phyloP scores from a whole-genome alignment of 768 basidiomycete species.

The Coprinellus micaceus region DNA sequence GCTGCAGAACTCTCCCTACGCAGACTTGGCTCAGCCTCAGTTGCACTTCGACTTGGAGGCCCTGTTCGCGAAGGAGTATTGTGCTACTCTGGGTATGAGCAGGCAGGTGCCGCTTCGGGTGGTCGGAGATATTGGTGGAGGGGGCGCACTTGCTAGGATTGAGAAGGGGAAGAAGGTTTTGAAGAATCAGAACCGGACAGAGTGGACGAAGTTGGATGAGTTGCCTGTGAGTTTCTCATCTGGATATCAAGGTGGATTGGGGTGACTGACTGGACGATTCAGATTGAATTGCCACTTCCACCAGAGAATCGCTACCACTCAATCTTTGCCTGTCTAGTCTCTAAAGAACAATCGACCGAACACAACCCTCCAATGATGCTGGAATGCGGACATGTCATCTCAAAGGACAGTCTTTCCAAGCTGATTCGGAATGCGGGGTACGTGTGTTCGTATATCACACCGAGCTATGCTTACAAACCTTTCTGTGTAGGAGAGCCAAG shows the following conservation, averaged over 20 bases:
- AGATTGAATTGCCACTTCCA: conserved; percentile 93
- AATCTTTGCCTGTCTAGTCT: conserved; percentile 95
- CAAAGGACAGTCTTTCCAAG: conserved; percentile 86
- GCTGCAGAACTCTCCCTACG: conserved; percentile 69
- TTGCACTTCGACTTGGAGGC: conserved; percentile 77
- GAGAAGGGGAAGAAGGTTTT: conserved; percentile 94
- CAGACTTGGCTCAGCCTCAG: conserved; percentile 66
- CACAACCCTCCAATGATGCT: conserved; percentile 98
- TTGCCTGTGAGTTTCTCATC: conserved; percentile 59
- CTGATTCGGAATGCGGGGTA: conserved; percentile 81
- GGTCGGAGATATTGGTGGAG: conserved; percentile 89
- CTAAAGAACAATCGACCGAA: conserved; percentile 93
- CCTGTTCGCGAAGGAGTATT: conserved; percentile 86
- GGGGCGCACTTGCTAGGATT: conserved; percentile 86
- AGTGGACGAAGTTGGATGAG: conserved; percentile 88
- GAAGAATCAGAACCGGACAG: conserved; percentile 80
- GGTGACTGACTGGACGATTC: not conserved
- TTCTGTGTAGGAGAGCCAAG: conserved; percentile 70
- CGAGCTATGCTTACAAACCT: conserved; percentile 6
- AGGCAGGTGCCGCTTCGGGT: conserved; percentile 84
- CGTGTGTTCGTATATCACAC: conserved; percentile 12
- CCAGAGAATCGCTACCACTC: conserved; percentile 92
- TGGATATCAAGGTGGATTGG: not conserved
- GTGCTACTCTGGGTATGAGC: conserved; percentile 83
- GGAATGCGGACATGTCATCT: conserved; percentile 91